Evolutionary conservation across 2,329 filamentous ascomycete species (phyloP), one percentile per base, ranked within the genome.

Genomic region (Scopulariopsis brevicaulis): DNA sequence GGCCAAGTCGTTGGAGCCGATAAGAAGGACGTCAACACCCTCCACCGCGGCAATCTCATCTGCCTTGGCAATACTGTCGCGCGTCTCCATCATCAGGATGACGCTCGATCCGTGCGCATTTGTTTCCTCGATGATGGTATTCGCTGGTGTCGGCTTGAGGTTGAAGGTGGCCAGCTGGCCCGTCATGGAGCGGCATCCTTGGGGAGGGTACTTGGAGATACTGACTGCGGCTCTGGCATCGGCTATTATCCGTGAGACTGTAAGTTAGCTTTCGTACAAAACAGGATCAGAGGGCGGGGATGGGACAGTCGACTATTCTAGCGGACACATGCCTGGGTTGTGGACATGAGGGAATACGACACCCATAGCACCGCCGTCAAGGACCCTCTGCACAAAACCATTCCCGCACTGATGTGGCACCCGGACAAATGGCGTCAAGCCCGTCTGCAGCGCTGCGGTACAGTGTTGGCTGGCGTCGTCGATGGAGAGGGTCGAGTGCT

Each of bases 401-500:
- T 62, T 64, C 1, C 65, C 62, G 37, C 64, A 64, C 20, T 66
- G 64, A 57, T 65, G 61, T 3, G 65, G 63, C 1, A 62, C 62
- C 2, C 65, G 62, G 3, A 65, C 64, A 1, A 66, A 65, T 8
- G 64, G 65, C 4, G 65, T 61, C 12, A 69, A 63, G 4, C 68
- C 69, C 1, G 59, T 59, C 1, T 60, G 58, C 7, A 69, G 60
- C 0, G 63, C 68, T 1, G 65, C 62, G 3, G 60, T 63, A 58
- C 67, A 69, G 1, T 71, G 61, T 18, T 65, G 63, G 58, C 65
- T 66, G 1, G 65, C 65, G 25, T 71, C 65, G 20, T 64, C 62
- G 3, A 71, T 54, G 0, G 68, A 68, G 4, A 73, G 60, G 3
- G 62, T 63, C 4, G 68, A 67, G 53, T 73, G 71, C 60, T 73